Percentiles rank a stretch among this genome's conserved stretches.
These are phyloP conservation scores for Thraustotheca clavata DNA, from an alignment of 352 stramenopile species.

Conservation along the genomic window DNA sequence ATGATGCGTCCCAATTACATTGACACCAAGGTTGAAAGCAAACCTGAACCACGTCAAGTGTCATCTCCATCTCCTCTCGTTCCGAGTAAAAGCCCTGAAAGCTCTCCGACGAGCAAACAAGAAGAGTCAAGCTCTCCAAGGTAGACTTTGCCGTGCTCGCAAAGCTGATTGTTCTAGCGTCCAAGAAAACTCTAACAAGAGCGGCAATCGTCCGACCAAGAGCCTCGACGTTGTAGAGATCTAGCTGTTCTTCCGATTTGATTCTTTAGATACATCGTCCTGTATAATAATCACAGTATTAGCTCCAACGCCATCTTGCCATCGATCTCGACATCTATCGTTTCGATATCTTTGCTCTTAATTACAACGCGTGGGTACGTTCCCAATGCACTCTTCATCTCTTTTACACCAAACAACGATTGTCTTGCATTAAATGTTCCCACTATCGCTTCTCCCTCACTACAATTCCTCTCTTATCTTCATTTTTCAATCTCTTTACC, in stretches of 20 bases:
- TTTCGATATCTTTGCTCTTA: constrained; percentile 40
- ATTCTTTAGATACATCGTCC: neutral
- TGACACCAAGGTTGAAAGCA: no score
- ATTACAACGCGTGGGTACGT: constrained; percentile 53
- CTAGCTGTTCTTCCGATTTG: no score
- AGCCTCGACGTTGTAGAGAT: neutral
- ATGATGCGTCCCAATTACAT: no score
- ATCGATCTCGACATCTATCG: constrained; percentile 39
- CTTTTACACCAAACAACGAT: constrained; percentile 45
- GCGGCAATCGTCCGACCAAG: neutral
- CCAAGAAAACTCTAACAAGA: constrained; percentile 6
- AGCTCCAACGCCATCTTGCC: neutral
- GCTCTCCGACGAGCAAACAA: neutral
- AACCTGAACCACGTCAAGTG: no score
- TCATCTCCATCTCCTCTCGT: no score
- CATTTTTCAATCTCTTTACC: no score
- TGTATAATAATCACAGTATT: neutral
- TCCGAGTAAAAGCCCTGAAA: no score
- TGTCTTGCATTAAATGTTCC: constrained; percentile 43
- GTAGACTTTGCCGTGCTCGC: neutral
- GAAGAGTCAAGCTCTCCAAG: neutral
- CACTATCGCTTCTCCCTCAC: no score
- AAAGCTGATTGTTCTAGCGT: neutral
- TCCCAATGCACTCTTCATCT: constrained; percentile 54
- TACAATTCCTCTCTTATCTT: no score